Evolutionary conservation across 1,284 basidiomycete genomes (phyloP).

Genomic region (Farysia itapuensis): DNA sequence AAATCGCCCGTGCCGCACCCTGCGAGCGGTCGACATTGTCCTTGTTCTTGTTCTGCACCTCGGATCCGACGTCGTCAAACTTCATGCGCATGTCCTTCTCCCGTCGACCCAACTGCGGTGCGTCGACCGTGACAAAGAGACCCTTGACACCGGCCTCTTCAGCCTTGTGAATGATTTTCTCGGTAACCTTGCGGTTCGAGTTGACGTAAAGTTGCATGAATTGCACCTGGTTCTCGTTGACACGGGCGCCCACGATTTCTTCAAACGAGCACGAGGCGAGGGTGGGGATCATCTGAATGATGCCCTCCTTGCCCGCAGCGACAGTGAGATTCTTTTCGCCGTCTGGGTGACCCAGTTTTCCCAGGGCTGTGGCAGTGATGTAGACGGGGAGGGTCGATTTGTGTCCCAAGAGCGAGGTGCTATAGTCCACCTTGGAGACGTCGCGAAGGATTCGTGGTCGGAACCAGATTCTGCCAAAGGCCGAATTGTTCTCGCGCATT

Average conservation of each 20-base stretch:
- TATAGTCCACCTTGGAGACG: conserved; percentile 76
- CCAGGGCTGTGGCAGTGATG: conserved; percentile 81
- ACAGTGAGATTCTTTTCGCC: conserved; percentile 85
- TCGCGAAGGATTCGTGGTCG: conserved; percentile 82
- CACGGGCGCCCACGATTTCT: conserved; percentile 68
- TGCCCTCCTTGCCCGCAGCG: conserved; percentile 70
- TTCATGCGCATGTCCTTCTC: conserved; percentile 71
- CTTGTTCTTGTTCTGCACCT: conserved; percentile 56
- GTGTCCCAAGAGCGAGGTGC: conserved; percentile 36
- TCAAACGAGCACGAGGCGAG: conserved; percentile 63
- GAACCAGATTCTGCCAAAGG: conserved; percentile 93
- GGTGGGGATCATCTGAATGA: conserved; percentile 70
- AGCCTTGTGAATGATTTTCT: conserved; percentile 72
- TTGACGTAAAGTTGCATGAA: conserved; percentile 75
- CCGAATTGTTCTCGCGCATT: conserved; percentile 78
- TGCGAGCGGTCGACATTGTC: conserved; percentile 38
- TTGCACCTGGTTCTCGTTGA: conserved; percentile 66
- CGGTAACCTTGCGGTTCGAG: conserved; percentile 70
- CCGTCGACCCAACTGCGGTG: conserved; percentile 78
- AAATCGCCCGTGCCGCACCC: conserved; percentile 62
- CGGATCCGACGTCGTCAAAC: conserved; percentile 65
- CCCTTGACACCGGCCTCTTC: conserved; percentile 73
- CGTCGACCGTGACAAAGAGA: conserved; percentile 88
- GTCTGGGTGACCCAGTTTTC: conserved; percentile 85
- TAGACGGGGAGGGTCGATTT: conserved; percentile 63